A percentile compares a stretch with the other conserved stretches of the same genome.
phyloP scores from a whole-genome alignment of 768 basidiomycete species.

The Terana coerulea region DNA sequence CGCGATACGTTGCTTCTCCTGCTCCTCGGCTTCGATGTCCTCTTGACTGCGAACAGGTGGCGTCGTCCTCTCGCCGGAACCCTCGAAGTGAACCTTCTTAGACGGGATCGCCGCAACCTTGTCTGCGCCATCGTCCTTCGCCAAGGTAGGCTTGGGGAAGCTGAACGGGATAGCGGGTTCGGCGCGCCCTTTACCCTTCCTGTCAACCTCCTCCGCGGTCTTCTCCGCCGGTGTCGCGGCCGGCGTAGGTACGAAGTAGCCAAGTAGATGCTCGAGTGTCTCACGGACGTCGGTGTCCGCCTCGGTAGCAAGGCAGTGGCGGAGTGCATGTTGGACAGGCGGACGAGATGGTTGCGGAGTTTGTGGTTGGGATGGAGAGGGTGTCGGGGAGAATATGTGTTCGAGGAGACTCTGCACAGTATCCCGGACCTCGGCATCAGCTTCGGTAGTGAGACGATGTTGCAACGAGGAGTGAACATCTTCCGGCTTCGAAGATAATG shows the following conservation, averaged over 20 bases:
- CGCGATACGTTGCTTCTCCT: not conserved
- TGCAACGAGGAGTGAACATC: not conserved
- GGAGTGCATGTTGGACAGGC: not conserved
- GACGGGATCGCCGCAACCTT: constrained; percentile 13
- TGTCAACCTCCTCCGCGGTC: constrained; percentile 12
- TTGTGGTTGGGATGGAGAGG: not conserved
- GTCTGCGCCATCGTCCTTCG: no score
- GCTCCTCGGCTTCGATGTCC: not conserved
- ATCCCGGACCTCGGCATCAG: no score
- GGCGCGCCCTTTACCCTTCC: constrained; percentile 21
- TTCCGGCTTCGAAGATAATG: not conserved
- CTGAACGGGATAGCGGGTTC: constrained; percentile 11
- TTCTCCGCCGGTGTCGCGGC: constrained; percentile 7
- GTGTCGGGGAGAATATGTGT: not conserved
- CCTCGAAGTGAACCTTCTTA: constrained; percentile 10
- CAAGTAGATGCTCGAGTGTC: constrained; percentile 3
- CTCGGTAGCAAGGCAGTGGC: not conserved
- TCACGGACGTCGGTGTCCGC: not conserved
- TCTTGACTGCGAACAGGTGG: not conserved
- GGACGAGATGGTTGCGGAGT: not conserved
- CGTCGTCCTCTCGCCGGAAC: not conserved
- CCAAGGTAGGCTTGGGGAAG: constrained; percentile 9
- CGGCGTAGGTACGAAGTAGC: not conserved
- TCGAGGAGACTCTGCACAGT: no score
- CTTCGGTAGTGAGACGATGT: not conserved